Evolutionary conservation across 2,329 filamentous ascomycete genomes (phyloP).

Genomic region (Pyrenophora tritici-repentis): DNA sequence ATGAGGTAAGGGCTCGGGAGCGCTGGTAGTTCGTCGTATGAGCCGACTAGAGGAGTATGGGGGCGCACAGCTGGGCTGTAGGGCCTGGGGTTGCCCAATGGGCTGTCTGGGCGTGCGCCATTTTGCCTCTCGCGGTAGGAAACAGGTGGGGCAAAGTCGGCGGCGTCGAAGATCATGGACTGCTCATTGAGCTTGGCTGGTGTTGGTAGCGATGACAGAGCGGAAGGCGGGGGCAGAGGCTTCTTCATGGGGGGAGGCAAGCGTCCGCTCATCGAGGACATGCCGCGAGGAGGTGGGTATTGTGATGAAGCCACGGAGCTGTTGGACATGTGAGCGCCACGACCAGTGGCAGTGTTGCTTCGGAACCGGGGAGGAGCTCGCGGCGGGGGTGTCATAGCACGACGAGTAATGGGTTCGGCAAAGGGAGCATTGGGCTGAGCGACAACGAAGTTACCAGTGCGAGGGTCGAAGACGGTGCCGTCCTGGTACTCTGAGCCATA

Average conservation of each 20-base stretch:
- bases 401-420: conserved; percentile 81
- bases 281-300: conserved; percentile 47
- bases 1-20: conserved; percentile 86
- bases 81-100: conserved; percentile 62
- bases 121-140: conserved; percentile 66
- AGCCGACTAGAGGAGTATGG: conserved; percentile 77
- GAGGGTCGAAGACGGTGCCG: conserved; percentile 59
- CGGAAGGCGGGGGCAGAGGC: conserved; percentile 71
- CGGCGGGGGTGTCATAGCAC: conserved; percentile 95
- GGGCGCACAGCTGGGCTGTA: conserved; percentile 75
- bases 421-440: conserved; percentile 62
- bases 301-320: conserved; percentile 56
- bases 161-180: conserved; percentile 67
- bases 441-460: conserved; percentile 67
- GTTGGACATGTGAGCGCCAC: conserved; percentile 53
- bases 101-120: conserved; percentile 67
- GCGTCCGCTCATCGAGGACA: conserved; percentile 49
- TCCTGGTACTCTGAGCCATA: conserved; percentile 74
- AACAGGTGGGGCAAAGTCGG: conserved; percentile 84
- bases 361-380: conserved; percentile 63
- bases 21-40: conserved; percentile 82
- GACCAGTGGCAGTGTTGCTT: conserved; percentile 38
- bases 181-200: conserved; percentile 85
- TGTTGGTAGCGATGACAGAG: conserved; percentile 78
- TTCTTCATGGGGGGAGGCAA: conserved; percentile 54